Evolutionary conservation across 179 eudicot species (phyloP), one percentile per base, ranked within the genome.

Genomic region (Gypsophila paniculata): DNA sequence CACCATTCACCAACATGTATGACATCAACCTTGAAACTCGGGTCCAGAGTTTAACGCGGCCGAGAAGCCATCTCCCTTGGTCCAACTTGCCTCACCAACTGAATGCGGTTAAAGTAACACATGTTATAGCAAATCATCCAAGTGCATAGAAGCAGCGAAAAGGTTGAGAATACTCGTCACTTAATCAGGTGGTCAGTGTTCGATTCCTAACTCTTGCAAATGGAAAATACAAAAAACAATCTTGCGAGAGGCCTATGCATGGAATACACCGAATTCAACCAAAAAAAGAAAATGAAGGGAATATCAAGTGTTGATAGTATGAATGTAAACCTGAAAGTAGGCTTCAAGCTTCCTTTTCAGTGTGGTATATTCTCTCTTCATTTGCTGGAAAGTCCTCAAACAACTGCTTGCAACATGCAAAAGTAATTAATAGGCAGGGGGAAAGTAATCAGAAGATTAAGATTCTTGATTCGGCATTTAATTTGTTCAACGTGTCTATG

Each of bases 301-400:
- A 21, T 19, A 19, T 0, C 42, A 48, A 59, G 52, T 36, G 29
- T 23, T 25, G 25, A 44, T 55, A 18, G 71, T 44, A 29, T 19
- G 60, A 52, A 49, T 57, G 52, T 49, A 51, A 23, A 36, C 98
- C 98, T 91, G 98, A 78, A 93, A 93, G 79, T 93, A 93, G 74
- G 86, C 79, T 82, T 93, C 98, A 73, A 93, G 91, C 81, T 89
- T 91, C 85, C 82, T 85, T 75, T 73, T 93, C 5, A 93, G 94
- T 51, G 86, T 77, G 63, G 92, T 69, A 81, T 91, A 80, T 82
- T 93, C 98, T 69, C 84, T 89, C 85, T 93, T 91, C 81, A 93
- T 36, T 58, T 91, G 96, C 69, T 88, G 93, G 83, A 89, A 86
- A 71, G 93, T 86, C 80, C 93, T 89, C 76, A 75, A 85, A 83